A percentile compares a stretch with the other conserved stretches of the same genome.
phyloP scores from a whole-genome alignment of 1,284 basidiomycete species.

The Leccinum insolens region DNA sequence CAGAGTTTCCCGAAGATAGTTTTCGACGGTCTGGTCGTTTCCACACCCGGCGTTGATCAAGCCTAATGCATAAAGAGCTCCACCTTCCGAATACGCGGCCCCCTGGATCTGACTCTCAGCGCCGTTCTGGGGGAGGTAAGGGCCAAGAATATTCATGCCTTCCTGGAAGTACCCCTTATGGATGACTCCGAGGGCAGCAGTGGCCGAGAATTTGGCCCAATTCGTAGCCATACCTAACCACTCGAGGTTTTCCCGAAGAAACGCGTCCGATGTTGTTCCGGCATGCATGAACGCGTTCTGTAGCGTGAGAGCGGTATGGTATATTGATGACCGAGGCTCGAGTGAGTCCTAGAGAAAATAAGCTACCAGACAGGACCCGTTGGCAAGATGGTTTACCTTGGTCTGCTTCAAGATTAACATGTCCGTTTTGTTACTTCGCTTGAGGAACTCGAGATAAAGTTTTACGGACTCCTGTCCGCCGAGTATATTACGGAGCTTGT shows the following conservation, averaged over 20 bases:
- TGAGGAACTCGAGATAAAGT: slow-evolving; percentile 91
- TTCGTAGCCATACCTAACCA: slow-evolving; percentile 93
- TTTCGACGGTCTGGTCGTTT: slow-evolving; percentile 67
- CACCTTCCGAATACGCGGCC: slow-evolving; percentile 89
- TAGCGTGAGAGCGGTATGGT: slow-evolving; percentile 92
- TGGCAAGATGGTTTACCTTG: slow-evolving; percentile 58
- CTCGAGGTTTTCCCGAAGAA: slow-evolving; percentile 92
- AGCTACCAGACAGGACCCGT: not conserved
- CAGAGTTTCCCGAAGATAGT: slow-evolving; percentile 78
- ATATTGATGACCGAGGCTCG: slow-evolving; percentile 94
- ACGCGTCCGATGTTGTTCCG: slow-evolving; percentile 91
- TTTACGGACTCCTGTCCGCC: slow-evolving; percentile 90
- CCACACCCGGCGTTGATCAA: slow-evolving; percentile 91
- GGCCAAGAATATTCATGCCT: slow-evolving; percentile 90
- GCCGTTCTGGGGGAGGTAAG: slow-evolving; percentile 83
- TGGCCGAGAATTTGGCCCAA: slow-evolving; percentile 97
- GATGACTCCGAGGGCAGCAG: slow-evolving; percentile 93
- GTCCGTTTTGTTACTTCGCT: slow-evolving; percentile 91
- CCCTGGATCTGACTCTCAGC: slow-evolving; percentile 73
- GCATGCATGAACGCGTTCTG: slow-evolving; percentile 97
- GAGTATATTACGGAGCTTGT: slow-evolving; percentile 80
- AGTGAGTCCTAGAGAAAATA: slow-evolving; percentile 68
- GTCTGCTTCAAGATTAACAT: slow-evolving; percentile 89
- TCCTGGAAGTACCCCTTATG: slow-evolving; percentile 95
- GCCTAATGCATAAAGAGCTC: slow-evolving; percentile 92